These are phyloP conservation scores for Pigoraptor vietnamica DNA, from an alignment of 78 protist genomes.

Conservation along the genomic window DNA sequence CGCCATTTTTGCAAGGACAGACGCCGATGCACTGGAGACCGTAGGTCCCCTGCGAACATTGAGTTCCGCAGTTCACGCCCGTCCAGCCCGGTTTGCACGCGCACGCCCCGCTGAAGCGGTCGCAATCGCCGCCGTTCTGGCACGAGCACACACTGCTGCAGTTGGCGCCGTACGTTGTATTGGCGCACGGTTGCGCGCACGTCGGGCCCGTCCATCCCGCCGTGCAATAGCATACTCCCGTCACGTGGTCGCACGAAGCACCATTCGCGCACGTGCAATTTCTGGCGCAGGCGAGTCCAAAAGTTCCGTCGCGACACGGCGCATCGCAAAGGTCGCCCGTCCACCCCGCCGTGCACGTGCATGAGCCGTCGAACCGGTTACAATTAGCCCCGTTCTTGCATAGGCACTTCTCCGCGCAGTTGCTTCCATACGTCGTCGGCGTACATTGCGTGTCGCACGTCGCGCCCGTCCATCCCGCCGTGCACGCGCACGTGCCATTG, in stretches of 20 bases:
- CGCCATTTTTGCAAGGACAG: not conserved
- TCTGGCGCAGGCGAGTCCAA: not conserved
- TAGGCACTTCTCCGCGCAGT: not conserved
- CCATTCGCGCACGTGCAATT: not conserved
- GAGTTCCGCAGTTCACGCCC: not conserved
- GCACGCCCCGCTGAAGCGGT: not conserved
- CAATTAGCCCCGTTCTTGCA: not conserved
- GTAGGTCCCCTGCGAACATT: not conserved
- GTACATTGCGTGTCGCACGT: not conserved
- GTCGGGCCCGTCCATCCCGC: not conserved
- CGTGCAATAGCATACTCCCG: not conserved
- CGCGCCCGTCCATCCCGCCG: not conserved
- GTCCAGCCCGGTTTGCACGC: not conserved
- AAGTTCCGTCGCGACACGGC: not conserved
- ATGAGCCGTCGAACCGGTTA: not conserved
- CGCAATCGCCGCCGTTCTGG: not conserved
- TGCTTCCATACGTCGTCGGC: not conserved
- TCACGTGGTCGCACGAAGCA: not conserved
- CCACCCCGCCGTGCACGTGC: not conserved
- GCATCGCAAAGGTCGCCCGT: not conserved
- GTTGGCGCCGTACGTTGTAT: not conserved
- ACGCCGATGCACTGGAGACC: too few species aligned
- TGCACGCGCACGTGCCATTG: not conserved
- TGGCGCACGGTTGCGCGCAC: not conserved
- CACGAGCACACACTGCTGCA: not conserved